A percentile compares a stretch with the other conserved stretches of the same genome.
These are phyloP conservation scores for Carpinus fangiana DNA, from an alignment of 306 rosid species.

Conservation along the genomic window DNA sequence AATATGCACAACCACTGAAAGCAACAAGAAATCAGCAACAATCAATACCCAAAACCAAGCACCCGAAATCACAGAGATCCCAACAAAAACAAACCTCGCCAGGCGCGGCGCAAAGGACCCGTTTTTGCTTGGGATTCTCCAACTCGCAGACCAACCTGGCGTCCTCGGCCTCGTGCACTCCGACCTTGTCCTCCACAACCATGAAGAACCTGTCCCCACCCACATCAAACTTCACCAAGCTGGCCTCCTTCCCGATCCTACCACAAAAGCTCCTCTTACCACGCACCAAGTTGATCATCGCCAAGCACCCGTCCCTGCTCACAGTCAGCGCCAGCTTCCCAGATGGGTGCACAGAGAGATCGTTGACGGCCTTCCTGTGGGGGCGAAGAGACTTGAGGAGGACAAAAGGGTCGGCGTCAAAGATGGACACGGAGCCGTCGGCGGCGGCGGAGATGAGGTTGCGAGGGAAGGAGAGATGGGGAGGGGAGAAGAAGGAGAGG, in stretches of 20 bases:
- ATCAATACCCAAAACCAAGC: neutral
- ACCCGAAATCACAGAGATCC: neutral
- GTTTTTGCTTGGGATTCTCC: conserved; percentile 39
- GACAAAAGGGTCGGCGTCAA: conserved; percentile 83
- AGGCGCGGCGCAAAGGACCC: conserved; percentile 61
- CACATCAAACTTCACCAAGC: conserved; percentile 51
- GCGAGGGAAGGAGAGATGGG: conserved; percentile 66
- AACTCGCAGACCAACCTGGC: conserved; percentile 66
- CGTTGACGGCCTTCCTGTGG: conserved; percentile 68
- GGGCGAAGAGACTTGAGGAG: conserved; percentile 62
- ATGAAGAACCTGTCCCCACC: conserved; percentile 66
- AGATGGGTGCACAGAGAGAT: conserved; percentile 77
- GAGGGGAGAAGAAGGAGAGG: conserved; percentile 73
- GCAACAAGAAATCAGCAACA: neutral
- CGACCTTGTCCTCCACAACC: conserved; percentile 59
- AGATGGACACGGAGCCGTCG: conserved; percentile 66
- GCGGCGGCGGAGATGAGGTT: conserved; percentile 86
- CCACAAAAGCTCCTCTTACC: conserved; percentile 80
- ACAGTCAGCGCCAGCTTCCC: conserved; percentile 84
- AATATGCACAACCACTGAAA: neutral
- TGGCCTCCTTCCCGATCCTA: conserved; percentile 65
- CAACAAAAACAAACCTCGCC: conserved; percentile 52
- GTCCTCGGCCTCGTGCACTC: conserved; percentile 82
- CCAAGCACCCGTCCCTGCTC: conserved; percentile 67
- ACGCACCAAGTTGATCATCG: conserved; percentile 76